phyloP scores from a whole-genome alignment of 441 rosid species.

The Jatropha podagrica region DNA sequence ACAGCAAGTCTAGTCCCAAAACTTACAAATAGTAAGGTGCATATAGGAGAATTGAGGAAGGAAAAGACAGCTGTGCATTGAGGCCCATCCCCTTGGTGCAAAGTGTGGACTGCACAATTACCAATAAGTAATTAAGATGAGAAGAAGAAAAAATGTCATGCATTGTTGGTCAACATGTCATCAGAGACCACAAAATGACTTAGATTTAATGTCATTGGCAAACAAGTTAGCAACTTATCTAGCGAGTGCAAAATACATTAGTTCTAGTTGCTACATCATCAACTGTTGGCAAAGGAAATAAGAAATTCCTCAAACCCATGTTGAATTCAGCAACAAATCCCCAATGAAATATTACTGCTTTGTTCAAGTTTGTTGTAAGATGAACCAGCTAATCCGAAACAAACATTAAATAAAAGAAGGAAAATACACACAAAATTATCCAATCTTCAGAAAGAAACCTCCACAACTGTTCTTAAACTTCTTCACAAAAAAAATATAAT shows the following conservation, averaged over 20 bases:
- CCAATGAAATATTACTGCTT: neutral
- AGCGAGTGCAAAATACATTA: neutral
- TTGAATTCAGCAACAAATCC: neutral
- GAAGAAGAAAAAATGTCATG: conserved; percentile 10
- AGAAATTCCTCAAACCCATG: neutral
- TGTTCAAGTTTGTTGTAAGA: neutral
- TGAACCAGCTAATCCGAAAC: conserved; percentile 8
- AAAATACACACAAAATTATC: neutral
- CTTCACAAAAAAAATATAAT: neutral
- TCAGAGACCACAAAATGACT: neutral
- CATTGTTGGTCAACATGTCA: neutral
- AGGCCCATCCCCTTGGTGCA: conserved; percentile 62
- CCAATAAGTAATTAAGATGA: conserved; percentile 22
- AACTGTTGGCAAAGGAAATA: neutral
- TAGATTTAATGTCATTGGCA: neutral
- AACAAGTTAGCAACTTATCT: neutral
- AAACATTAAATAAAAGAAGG: neutral
- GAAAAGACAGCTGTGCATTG: conserved; percentile 61
- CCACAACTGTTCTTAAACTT: conserved; percentile 1
- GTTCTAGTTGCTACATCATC: neutral
- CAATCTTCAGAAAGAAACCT: neutral
- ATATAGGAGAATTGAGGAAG: conserved; percentile 50
- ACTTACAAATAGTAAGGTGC: conserved; percentile 48
- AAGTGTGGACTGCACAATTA: conserved; percentile 52
- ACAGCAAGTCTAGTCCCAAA: conserved; percentile 61